Percentiles rank a stretch among this genome's conserved stretches.
phyloP scores from a whole-genome alignment of 768 basidiomycete species.

The Panaeolus cyanescens region DNA sequence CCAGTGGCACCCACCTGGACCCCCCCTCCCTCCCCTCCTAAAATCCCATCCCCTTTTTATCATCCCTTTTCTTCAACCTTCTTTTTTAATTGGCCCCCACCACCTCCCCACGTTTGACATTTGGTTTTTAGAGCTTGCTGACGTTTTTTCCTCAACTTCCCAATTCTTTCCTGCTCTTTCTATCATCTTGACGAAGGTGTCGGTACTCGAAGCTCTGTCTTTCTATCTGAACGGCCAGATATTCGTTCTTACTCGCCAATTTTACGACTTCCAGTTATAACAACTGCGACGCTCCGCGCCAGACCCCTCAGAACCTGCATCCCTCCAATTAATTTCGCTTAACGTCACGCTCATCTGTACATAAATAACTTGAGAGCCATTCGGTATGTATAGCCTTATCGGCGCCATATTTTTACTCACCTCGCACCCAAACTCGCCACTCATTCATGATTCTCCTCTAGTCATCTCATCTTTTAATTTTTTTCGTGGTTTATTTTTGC shows the following conservation, averaged over 20 bases:
- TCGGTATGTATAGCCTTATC: neutral
- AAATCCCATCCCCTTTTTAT: neutral
- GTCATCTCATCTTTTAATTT: neutral
- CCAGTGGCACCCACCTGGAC: neutral
- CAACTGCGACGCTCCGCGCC: neutral
- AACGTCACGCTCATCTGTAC: neutral
- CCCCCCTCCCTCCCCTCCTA: neutral
- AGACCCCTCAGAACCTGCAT: neutral
- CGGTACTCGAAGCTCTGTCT: neutral
- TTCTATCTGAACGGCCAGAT: neutral
- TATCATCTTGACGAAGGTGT: neutral
- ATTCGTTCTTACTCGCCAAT: neutral
- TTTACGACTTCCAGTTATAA: neutral
- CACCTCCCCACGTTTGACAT: neutral
- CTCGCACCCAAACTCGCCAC: neutral
- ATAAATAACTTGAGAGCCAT: neutral
- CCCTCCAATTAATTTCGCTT: slow-evolving; percentile 1
- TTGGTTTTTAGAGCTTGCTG: neutral
- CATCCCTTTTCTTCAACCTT: neutral
- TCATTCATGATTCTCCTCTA: neutral
- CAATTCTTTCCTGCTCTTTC: neutral
- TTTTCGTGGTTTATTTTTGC: too few species aligned
- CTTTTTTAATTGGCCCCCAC: neutral
- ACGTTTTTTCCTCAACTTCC: neutral
- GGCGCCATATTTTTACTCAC: neutral